Conservation (phyloP, 2,329 filamentous ascomycete genomes). For the Diaporthe humulicola region DNA sequence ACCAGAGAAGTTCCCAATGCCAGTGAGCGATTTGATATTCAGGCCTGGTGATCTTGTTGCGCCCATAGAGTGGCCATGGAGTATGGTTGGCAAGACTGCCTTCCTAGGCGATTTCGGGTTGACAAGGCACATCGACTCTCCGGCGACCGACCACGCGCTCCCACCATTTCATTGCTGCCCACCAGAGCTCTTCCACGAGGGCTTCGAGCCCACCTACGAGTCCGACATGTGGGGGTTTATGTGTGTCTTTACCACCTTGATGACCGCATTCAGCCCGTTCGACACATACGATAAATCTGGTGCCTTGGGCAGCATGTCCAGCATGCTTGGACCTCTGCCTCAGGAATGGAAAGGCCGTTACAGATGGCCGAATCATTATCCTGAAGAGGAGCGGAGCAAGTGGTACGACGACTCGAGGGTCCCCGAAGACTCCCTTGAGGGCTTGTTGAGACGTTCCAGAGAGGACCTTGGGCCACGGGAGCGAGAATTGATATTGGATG, state of each 20-base stretch:
- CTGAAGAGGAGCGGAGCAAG: background rate
- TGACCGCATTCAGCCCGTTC: background rate
- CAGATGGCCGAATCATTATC: background rate
- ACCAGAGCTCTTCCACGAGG: conserved; percentile 17
- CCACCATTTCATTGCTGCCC: background rate
- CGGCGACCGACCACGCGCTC: background rate
- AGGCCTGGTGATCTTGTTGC: conserved; percentile 5
- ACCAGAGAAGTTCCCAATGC: background rate
- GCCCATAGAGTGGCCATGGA: background rate
- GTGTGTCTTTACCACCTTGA: conserved; percentile 14
- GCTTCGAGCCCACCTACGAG: conserved; percentile 4
- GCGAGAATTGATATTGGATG: conserved; percentile 1
- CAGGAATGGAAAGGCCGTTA: background rate
- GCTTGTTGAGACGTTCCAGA: background rate
- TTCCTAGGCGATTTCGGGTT: conserved; percentile 7
- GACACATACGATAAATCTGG: background rate
- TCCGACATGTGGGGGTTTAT: conserved; percentile 22
- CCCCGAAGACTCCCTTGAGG: background rate
- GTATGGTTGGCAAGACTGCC: background rate
- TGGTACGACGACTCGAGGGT: background rate
- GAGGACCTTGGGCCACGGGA: background rate
- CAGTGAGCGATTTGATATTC: background rate
- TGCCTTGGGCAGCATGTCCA: background rate
- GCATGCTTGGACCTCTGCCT: background rate
- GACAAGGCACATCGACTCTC: background rate